Evolutionary conservation across 2,329 filamentous ascomycete species (phyloP).

Genomic region (Dryadomyces sulphureus): DNA sequence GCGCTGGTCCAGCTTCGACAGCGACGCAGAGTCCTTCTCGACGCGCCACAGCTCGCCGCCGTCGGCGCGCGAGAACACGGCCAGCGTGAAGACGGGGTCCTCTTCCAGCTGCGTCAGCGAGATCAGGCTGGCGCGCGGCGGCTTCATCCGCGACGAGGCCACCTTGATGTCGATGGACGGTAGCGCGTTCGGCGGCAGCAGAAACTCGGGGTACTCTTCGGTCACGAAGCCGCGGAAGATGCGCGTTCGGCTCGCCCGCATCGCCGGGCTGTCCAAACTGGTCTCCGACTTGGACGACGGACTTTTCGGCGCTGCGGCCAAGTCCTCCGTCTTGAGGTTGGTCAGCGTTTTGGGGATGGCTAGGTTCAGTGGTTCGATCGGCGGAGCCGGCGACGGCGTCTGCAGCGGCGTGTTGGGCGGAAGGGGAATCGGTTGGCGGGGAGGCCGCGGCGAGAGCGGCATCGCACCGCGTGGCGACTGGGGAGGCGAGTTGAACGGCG

Average conservation of each 20-base stretch:
- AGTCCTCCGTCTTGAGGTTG: slow-evolving; percentile 17
- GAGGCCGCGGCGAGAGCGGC: slow-evolving; percentile 53
- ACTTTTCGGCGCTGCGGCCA: slow-evolving; percentile 11
- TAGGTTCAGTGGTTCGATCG: slow-evolving; percentile 18
- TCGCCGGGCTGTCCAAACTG: slow-evolving; percentile 21
- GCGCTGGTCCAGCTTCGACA: slow-evolving; percentile 69
- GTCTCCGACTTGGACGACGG: slow-evolving; percentile 9
- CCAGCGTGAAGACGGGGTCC: slow-evolving; percentile 86
- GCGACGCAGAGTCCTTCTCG: slow-evolving; percentile 75
- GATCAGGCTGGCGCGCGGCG: slow-evolving; percentile 73
- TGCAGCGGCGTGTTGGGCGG: slow-evolving; percentile 54
- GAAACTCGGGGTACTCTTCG: slow-evolving; percentile 72
- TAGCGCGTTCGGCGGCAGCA: slow-evolving; percentile 78
- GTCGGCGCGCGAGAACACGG: slow-evolving; percentile 64
- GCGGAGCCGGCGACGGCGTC: slow-evolving; percentile 31
- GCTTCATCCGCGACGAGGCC: slow-evolving; percentile 87
- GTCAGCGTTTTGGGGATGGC: slow-evolving; percentile 26
- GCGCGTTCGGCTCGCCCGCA: slow-evolving; percentile 24
- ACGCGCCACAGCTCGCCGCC: slow-evolving; percentile 77
- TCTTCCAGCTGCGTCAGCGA: slow-evolving; percentile 70
- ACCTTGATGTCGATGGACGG: slow-evolving; percentile 76
- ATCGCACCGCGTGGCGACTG: slow-evolving; percentile 45
- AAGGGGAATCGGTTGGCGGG: slow-evolving; percentile 58
- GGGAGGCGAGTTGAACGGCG: slow-evolving; percentile 46
- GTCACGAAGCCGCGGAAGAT: slow-evolving; percentile 66